Evolutionary conservation across 1,284 basidiomycete species (phyloP), one percentile per base, ranked within the genome.

Genomic region (Porogramme epimiltina): DNA sequence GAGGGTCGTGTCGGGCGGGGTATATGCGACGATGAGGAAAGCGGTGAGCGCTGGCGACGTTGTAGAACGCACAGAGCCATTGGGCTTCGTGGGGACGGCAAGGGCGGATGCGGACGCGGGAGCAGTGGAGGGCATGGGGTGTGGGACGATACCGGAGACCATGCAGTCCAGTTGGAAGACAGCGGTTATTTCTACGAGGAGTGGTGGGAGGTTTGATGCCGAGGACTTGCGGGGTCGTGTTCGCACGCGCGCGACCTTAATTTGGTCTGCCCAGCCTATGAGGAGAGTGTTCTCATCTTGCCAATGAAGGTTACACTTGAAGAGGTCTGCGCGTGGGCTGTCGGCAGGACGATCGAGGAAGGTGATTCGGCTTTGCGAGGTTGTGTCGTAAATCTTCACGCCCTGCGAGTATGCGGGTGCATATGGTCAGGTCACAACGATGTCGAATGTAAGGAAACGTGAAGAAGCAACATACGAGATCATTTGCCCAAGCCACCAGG

Each of bases 401-500:
- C 97, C 97, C 87, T 93, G 53, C 11, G 15, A 18, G 45, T 20
- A 25, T 26, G 25, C 2, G 6, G 23, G 4, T n/a, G 20, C 16
- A 31, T 26, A 28, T 20, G 33, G 22, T 16, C 37, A 24, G 22
- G 13, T 31, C 13, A 8, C 28, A 6, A n/a, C n/a, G n/a, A n/a
- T 31, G 8, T 31, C 6, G 13, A 31, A 31, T 6, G 28, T 31
- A 8, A 31, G 8, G 8, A 31, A 13, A 31, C 8, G 13, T 6
- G 6, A 31, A 0, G 45, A 18, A 38, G 36, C n/a, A 47, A 64
- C 85, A 61, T 60, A 93, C 91, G 38, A 87, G 66, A 69, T 99
- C 97, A 62, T 95, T 97, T 1, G 96, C 94, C 97, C 97, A 99
- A 0, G 94, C 95, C 54, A 98, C 93, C 24, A 98, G 77, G 49